Base-by-base conservation (phyloP, 2,329 filamentous ascomycete species). In the Fusarium lateritium region DNA sequence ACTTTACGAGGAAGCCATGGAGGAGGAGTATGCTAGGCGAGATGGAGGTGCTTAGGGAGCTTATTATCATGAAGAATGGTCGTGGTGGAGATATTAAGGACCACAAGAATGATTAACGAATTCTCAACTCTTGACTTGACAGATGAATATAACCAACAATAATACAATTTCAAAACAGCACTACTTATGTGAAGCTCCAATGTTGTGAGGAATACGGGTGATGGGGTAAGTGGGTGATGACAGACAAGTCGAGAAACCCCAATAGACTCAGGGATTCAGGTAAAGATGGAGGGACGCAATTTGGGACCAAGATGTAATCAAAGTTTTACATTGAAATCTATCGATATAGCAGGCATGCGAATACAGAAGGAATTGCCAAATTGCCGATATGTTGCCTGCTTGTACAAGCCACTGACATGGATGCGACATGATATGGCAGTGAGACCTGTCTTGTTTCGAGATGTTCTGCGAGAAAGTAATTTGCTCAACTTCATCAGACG, bases 401-500 rank as follows among this genome's bases (percentile, higher is more conserved):
- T n/a, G 15, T 36, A 36, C 14, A 36, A n/a, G 2, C 28, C 28
- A 31, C 5, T 13, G 13, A 11, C 4, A 13, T 10, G 28, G 13
- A 10, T 19, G 19, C 19, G 19, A 19, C 10, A 31, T 31, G 5
- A 31, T 31, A 3, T 13, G 5, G 10, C 10, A 13, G 28, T 3
- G 28, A 31, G 10, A 3, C 28, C 28, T 31, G 10, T 31, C 10
- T 13, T 31, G 28, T 36, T 36, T 36, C 34, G 17, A 36, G 17
- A 17, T n/a, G 34, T 15, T 15, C 17, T 36, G 34, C 14, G 15
- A 36, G 34, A 10, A 36, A 36, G 14, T 17, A 7, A 8, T n/a
- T 9, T n/a, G 34, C 34, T 15, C 4, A 36, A 97, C 94, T 7
- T 87, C 84, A 0, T 92, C 93, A 7, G 85, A 81, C 0, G 92